phyloP scores from a whole-genome alignment of 352 stramenopile species.

The Phytopythium montanum region DNA sequence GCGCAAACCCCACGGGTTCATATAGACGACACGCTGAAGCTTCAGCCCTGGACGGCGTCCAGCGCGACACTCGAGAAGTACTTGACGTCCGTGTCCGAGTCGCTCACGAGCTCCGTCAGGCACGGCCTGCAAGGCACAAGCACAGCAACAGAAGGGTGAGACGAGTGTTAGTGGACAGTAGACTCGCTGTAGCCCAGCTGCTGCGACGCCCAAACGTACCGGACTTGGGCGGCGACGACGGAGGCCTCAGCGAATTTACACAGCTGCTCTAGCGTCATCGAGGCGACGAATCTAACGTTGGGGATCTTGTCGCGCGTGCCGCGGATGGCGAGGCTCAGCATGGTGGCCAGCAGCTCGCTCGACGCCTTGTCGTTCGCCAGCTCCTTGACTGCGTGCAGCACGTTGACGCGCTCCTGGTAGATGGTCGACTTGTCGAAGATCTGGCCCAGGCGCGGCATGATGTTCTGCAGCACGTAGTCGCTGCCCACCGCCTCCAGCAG shows the following conservation, averaged over 20 bases:
- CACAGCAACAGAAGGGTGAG: not conserved
- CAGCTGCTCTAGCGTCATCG: constrained; percentile 81
- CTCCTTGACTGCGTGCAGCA: constrained; percentile 73
- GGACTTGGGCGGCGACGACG: constrained; percentile 65
- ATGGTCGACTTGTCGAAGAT: constrained; percentile 86
- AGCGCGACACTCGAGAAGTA: constrained; percentile 83
- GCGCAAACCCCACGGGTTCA: constrained; percentile 6
- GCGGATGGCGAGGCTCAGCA: constrained; percentile 70
- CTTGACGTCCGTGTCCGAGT: constrained; percentile 83
- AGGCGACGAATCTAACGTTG: constrained; percentile 87
- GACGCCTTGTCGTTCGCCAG: constrained; percentile 73
- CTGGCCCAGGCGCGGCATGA: constrained; percentile 68
- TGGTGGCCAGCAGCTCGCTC: constrained; percentile 50
- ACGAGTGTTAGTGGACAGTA: not conserved
- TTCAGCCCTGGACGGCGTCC: constrained; percentile 67
- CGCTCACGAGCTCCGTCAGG: constrained; percentile 70
- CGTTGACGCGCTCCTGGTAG: constrained; percentile 86
- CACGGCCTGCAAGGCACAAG: constrained; percentile 41
- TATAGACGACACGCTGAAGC: no score
- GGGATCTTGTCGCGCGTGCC: constrained; percentile 82
- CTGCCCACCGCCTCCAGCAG: constrained; percentile 76
- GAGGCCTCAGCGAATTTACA: constrained; percentile 75
- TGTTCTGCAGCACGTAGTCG: constrained; percentile 82
- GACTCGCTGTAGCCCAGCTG: not conserved
- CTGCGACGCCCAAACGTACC: constrained; percentile 27